phyloP scores from a whole-genome alignment of 768 basidiomycete genomes.

The Tulasnella calospora region DNA sequence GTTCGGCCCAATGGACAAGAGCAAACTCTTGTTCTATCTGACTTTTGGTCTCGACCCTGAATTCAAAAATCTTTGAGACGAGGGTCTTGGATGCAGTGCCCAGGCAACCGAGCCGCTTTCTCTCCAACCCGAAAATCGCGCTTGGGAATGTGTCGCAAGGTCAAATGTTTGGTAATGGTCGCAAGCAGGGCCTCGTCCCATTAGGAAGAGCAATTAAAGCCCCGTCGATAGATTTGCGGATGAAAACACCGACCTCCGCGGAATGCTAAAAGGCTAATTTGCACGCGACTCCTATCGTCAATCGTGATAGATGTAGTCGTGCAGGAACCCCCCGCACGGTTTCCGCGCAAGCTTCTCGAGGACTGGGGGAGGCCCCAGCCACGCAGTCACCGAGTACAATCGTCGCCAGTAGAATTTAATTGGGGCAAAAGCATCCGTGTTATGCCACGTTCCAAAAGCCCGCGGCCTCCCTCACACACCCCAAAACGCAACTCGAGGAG shows the following conservation, averaged over 20 bases:
- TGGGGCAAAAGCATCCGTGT: neutral
- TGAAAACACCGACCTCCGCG: neutral
- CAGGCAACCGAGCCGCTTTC: neutral
- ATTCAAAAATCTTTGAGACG: neutral
- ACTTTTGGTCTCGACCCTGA: neutral
- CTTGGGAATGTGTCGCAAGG: neutral
- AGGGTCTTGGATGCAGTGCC: neutral
- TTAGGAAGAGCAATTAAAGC: neutral
- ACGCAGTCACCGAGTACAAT: neutral
- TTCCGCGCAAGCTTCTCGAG: neutral
- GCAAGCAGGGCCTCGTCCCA: neutral
- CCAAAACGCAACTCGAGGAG: neutral
- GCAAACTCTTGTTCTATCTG: neutral
- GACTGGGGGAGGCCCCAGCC: neutral
- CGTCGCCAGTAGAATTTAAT: neutral
- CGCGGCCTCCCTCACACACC: neutral
- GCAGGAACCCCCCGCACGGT: neutral
- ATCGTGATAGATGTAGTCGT: neutral
- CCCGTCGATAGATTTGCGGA: neutral
- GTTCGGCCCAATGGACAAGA: neutral
- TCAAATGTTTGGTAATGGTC: neutral
- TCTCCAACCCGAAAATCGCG: neutral
- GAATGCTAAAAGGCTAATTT: constrained; percentile 3
- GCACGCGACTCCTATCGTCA: neutral
- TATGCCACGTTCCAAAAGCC: neutral